Evolutionary conservation across 139 green algal species (phyloP), one percentile per base, ranked within the genome.

Genomic region (Dunaliella sp.): DNA sequence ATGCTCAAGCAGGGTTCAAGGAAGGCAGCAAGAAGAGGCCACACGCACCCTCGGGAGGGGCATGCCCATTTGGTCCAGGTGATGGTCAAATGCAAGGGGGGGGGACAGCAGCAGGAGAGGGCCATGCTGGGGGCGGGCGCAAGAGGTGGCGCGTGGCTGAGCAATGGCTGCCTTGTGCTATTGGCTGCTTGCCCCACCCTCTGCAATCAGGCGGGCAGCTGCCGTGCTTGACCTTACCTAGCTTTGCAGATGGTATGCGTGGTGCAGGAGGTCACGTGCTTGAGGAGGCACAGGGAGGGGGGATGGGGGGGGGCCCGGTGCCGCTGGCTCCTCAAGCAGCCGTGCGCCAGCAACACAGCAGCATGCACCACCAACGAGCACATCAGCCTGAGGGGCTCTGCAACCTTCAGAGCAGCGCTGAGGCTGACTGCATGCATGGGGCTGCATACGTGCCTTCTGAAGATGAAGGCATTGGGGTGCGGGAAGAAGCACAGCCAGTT

Each of bases 131-230:
- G 74, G 73, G 76, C 82, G n/a, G 3, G 48, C 59, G 38, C 35
- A 90, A 76, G 80, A 84, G 77, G 1, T 91, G 87, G 88, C 72
- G 77, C 7, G 57, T 80, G 12, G 82, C 81, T 2, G 31, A 16
- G 28, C 24, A 37, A 3, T 94, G 92, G 92, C 35, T n/a, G 34
- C 80, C 91, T 0, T 94, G 92, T 84, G 88, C 92, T 0, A 77
- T 94, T n/a, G 92, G 92, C 36, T 87, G 84, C 37, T 33, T 90
- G 88, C 92, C 92, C 1, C 35, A 83, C 65, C 35, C 31, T 16
- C 36, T 83, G 78, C 38, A 35, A 3, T 12, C 32, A 22, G n/a
- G 26, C 22, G 78, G 78, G 78, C 2, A 26, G 31, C 78, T 83
- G 35, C 78, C 78, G 1, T 72, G 78, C 16, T 35, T 83, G 76